Evolutionary conservation across 2,329 filamentous ascomycete species (phyloP), one percentile per base, ranked within the genome.

Genomic region (Alternaria brassicicola): DNA sequence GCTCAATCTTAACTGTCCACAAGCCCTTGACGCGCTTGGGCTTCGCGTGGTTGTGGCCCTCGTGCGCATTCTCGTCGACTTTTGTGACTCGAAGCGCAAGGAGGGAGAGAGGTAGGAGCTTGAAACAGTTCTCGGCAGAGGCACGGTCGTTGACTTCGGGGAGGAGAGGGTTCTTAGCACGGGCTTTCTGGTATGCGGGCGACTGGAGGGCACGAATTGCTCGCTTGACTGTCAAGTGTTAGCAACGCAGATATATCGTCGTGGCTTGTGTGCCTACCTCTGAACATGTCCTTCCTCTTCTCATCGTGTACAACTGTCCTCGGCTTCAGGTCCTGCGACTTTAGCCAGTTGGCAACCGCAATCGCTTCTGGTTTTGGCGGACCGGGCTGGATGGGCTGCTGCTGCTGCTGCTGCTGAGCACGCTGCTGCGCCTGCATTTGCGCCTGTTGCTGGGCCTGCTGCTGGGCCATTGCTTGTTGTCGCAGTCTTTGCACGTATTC

Each of bases 241-340:
- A 63, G 45, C 21, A 41, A 15, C 3, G n/a, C n/a, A 26, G 17
- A 15, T 12, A 4, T 12, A 23, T 12, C n/a, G 33, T 33, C 7
- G 2, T 3, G 15, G 19, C 35, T 10, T 12, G 1, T 36, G 53
- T 47, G 25, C 31, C 17, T 82, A 94, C 92, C 93, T 84, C 89
- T 90, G 80, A 99, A 98, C 91, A 99, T 96, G 66, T 99, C 94
- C 81, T 97, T 98, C 72, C 95, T 87, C 84, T 97, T 93, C 71
- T 95, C 95, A 66, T 97, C 93, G 65, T 98, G 86, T 64, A 99
- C 96, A 76, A 91, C 94, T 17, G 93, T 97, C 63, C 95, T 85
- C 17, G 86, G 85, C 85, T 99, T 99, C 65, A 99, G 81, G 59
- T 95, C 87, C 80, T 97, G 93, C 57, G 85, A 79, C 67, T 88